Evolutionary conservation across 176 grass and related monocot species (phyloP).

Genomic region (Raddia distichophylla): DNA sequence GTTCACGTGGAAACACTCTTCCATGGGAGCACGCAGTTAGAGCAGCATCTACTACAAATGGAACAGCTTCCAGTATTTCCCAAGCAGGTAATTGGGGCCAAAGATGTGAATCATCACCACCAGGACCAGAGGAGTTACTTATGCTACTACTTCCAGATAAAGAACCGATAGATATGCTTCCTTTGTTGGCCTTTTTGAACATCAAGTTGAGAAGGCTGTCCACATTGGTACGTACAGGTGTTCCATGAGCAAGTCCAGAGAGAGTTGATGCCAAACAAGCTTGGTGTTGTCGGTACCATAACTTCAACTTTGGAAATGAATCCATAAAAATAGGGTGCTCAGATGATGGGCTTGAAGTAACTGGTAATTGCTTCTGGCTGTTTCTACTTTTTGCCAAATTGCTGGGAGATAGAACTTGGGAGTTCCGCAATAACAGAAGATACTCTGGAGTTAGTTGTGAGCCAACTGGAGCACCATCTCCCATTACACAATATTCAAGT

Average conservation of each 20-base stretch:
- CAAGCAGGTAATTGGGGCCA: conserved; percentile 96
- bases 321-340: conserved; percentile 83
- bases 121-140: conserved; percentile 72
- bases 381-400: conserved; percentile 47
- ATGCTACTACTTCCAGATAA: conserved; percentile 83
- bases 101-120: conserved; percentile 61
- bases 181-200: conserved; percentile 84
- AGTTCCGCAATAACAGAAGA: conserved; percentile 84
- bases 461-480: conserved; percentile 93
- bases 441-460: conserved; percentile 96
- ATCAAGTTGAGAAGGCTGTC: conserved; percentile 91
- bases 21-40: conserved; percentile 96
- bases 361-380: conserved; percentile 37
- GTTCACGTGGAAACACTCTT: conserved; percentile 82
- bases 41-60: conserved; percentile 98
- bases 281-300: conserved; percentile 94
- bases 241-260: conserved; percentile 82
- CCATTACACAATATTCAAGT: conserved; percentile 89
- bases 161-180: conserved; percentile 60
- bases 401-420: conserved; percentile 48
- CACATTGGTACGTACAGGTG: conserved; percentile 84
- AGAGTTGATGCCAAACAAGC: conserved; percentile 98
- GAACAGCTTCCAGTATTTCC: conserved; percentile 96
- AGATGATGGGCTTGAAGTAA: conserved; percentile 46
- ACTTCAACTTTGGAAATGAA: conserved; percentile 93